A percentile compares a stretch with the other conserved stretches of the same genome.
Conservation (phyloP, 768 basidiomycete species). For the Asterophora parasitica region DNA sequence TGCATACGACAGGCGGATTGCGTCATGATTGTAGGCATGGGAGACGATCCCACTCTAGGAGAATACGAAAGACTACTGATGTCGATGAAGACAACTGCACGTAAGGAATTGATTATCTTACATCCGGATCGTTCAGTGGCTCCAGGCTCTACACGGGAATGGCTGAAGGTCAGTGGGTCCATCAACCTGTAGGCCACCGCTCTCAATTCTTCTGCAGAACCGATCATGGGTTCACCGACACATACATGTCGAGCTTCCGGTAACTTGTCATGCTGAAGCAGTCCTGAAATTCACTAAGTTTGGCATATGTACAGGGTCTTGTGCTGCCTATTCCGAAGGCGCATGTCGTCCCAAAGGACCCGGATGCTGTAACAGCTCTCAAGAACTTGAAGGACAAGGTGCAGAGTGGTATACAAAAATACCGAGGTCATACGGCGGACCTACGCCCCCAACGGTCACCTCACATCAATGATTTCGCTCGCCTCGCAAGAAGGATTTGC, state of each 20-base stretch:
- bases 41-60: slow-evolving; percentile 84
- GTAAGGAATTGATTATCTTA: slow-evolving; percentile 92
- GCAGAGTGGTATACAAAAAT: slow-evolving; percentile 83
- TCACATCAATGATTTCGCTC: slow-evolving; percentile 86
- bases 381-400: slow-evolving; percentile 93
- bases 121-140: slow-evolving; percentile 87
- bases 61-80: slow-evolving; percentile 93
- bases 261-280: slow-evolving; percentile 23
- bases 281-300: not conserved
- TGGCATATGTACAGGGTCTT: slow-evolving; percentile 49
- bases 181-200: slow-evolving; percentile 1
- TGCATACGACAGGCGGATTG: slow-evolving; percentile 97
- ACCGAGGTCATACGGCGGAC: slow-evolving; percentile 61
- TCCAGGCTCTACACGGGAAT: slow-evolving; percentile 90
- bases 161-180: slow-evolving; percentile 72
- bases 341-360: slow-evolving; percentile 61
- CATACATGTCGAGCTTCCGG: slow-evolving; percentile 89
- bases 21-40: slow-evolving; percentile 92
- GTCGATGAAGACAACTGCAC: slow-evolving; percentile 96
- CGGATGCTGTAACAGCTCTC: slow-evolving; percentile 82
- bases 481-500: slow-evolving; percentile 86
- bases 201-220: slow-evolving; percentile 41
- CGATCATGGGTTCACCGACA: slow-evolving; percentile 97
- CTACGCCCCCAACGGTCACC: slow-evolving; percentile 71
- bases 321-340: slow-evolving; percentile 61